phyloP scores from a whole-genome alignment of 2,329 filamentous ascomycete genomes.

The Talaromyces sp. region DNA sequence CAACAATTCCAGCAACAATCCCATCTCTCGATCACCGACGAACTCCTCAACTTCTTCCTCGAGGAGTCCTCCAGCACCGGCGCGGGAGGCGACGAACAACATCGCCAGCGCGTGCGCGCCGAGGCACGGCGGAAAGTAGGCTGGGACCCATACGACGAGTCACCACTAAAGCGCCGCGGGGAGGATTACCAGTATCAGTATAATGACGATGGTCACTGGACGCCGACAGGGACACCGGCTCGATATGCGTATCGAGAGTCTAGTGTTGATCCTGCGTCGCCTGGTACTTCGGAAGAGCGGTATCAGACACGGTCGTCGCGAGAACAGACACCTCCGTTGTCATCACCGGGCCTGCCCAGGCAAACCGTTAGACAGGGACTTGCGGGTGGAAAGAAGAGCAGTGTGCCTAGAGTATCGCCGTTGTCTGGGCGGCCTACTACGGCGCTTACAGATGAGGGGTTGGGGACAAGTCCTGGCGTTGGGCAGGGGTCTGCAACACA shows the following conservation, averaged over 20 bases:
- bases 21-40: conserved; percentile 84
- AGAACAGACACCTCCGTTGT: conserved; percentile 33
- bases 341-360: conserved; percentile 15
- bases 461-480: conserved; percentile 28
- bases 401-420: conserved; percentile 30
- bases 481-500: conserved; percentile 1
- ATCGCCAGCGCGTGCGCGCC: conserved; percentile 57
- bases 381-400: conserved; percentile 14
- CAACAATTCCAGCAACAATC: conserved; percentile 90
- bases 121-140: conserved; percentile 62
- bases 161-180: conserved; percentile 61
- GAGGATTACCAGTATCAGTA: conserved; percentile 61
- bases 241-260: conserved; percentile 23
- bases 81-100: conserved; percentile 59
- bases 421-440: conserved; percentile 32
- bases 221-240: conserved; percentile 22
- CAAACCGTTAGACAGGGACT: background rate
- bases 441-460: conserved; percentile 28
- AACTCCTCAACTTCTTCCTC: conserved; percentile 84
- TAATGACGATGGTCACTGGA: conserved; percentile 23
- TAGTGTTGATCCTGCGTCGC: conserved; percentile 26
- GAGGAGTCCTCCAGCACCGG: conserved; percentile 65
- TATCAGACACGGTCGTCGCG: conserved; percentile 30
- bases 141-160: conserved; percentile 70
- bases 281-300: conserved; percentile 20